Evolutionary conservation across 164 flowering plant genomes (phyloP), one percentile per base, ranked within the genome.

Genomic region (Annona cherimola): DNA sequence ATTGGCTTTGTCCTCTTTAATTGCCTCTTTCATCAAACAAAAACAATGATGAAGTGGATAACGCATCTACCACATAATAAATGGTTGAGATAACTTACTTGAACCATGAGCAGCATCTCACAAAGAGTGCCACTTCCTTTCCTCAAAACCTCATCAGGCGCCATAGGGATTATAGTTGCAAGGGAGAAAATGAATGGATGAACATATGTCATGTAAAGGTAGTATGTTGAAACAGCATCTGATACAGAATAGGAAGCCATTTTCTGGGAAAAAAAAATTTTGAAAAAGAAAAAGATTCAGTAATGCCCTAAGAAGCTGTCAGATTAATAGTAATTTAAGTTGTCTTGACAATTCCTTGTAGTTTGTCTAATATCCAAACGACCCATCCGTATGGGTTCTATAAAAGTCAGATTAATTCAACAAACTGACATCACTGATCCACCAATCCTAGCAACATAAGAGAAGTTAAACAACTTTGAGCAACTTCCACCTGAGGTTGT

Each of bases 101-200:
- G 92, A 54, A 96, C 99, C 98, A 96, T 96, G 45, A 96, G 92
- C 82, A 96, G 98, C 99, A 96, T 93, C 84, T 96, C 99, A 79
- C 99, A 96, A n/a, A 96, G 96, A 35, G 99, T 96, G 44, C 99
- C 99, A 84, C 97, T 92, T 79, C 99, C 99, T 85, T 96, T 96
- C 20, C 99, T 89, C 78, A 96, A 75, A 76, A 96, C 99, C 85
- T 96, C 99, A 82, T 96, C 99, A n/a, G 99, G 99, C 9, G 94
- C 87, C 99, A 96, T 96, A 67, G 99, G 99, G 70, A 96, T 93
- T 68, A 96, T 96, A 59, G 99, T 96, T 63, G 98, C 97, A 59
- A 96, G 91, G 70, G 99, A 96, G 81, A 96, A 96, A 68, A 96
- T 93, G 81, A 96, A 96, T 19, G 99, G 99, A 82, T 96, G 99